phyloP scores from a whole-genome alignment of 1,284 basidiomycete species.

The Irpex rosettiformis region DNA sequence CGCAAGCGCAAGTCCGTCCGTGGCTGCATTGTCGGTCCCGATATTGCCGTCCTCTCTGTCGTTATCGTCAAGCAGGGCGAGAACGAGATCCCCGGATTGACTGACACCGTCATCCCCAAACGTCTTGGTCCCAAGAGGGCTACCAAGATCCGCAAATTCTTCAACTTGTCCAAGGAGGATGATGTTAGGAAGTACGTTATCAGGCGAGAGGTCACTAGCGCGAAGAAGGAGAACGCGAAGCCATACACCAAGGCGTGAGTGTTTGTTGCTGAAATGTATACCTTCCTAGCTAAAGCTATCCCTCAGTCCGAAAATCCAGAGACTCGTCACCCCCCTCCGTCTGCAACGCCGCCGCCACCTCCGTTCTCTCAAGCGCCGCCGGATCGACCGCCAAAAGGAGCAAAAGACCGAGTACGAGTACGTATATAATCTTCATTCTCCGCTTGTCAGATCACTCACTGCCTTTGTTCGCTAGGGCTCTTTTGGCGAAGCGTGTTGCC shows the following conservation, averaged over 20 bases:
- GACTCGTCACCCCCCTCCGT: slow-evolving; percentile 91
- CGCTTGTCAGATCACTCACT: background rate
- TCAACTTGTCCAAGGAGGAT: slow-evolving; percentile 97
- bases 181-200: slow-evolving; percentile 98
- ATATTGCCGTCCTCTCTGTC: slow-evolving; percentile 93
- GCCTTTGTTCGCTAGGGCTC: slow-evolving; percentile 38
- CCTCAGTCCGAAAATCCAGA: slow-evolving; percentile 80
- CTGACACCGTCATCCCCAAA: slow-evolving; percentile 93
- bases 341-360: slow-evolving; percentile 97
- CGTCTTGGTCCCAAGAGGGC: slow-evolving; percentile 94
- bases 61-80: slow-evolving; percentile 99
- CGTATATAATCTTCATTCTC: no score
- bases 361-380: slow-evolving; percentile 85
- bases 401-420: slow-evolving; percentile 91
- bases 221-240: slow-evolving; percentile 92
- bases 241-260: slow-evolving; percentile 97
- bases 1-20: slow-evolving; percentile 99
- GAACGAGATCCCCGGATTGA: slow-evolving; percentile 87
- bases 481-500: slow-evolving; percentile 87
- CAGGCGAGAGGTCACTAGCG: slow-evolving; percentile 84
- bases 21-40: slow-evolving; percentile 95
- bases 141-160: slow-evolving; percentile 96
- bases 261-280: background rate
- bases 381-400: slow-evolving; percentile 90
- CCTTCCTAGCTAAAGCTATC: slow-evolving; percentile 3